Evolutionary conservation across 192 early-diverging fungal species (phyloP), one percentile per base, ranked within the genome.

Genomic region (Chytriomyces confervae): DNA sequence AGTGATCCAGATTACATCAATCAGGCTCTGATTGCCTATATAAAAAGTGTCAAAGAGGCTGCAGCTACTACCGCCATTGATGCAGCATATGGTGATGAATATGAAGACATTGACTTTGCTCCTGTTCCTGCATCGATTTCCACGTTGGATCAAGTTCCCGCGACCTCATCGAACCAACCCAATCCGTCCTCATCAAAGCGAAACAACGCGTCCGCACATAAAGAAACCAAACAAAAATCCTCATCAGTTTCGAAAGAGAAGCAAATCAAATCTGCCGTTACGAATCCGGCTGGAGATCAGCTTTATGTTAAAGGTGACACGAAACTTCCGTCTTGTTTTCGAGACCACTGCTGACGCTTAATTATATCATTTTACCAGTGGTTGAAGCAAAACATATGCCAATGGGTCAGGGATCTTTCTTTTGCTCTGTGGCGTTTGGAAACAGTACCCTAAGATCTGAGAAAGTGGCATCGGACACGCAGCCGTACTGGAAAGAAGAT

Each of bases 401-500:
- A 4, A 43, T 80, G 7, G 61, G 75, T 27, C 71, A 72, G 44
- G 66, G 62, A 67, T 51, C 61, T 69, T n/a, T 18, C 45, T 84
- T 49, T 74, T 84, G 77, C 49, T 13, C 69, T 6, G 53, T 84
- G 18, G 11, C 50, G 5, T 82, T 63, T 48, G 77, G 77, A 5
- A 75, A 20, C 16, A 44, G 75, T 27, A 62, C 36, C 13, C 50
- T 76, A 9, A 65, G 63, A 70, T 70, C 72, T 10, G 50, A 67
- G 20, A 79, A 76, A 50, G 53, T 82, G 24, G 46, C 61, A 6
- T 72, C 83, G 6, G 83, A 82, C 50, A 62, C 83, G 5, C 79
- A 79, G 51, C 83, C 83, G 3, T 62, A 80, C n/a, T 84, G 83
- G 83, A 64, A 69, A 50, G 83, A 81, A 48, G 83, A 84, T 8